Conservation (phyloP, 495 filamentous ascomycete species). For the Hypoxylon perforatum region DNA sequence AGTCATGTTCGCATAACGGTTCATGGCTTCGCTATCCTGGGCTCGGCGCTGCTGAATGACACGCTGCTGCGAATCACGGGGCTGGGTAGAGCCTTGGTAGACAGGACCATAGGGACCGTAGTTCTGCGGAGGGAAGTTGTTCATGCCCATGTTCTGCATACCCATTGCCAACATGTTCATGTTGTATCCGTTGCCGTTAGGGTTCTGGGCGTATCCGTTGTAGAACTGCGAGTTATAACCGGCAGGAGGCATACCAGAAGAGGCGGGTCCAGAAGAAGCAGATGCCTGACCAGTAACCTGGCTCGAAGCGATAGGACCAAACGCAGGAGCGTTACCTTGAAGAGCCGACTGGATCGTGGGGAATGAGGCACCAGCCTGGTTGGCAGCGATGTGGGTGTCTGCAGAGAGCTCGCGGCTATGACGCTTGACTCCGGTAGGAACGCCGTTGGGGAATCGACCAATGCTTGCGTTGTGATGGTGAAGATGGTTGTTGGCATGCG, state of each 20-base stretch:
- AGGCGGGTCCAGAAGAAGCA: slow-evolving; percentile 44
- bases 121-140: slow-evolving; percentile 61
- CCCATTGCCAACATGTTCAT: slow-evolving; percentile 68
- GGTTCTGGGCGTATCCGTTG: slow-evolving; percentile 45
- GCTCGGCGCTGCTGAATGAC: slow-evolving; percentile 75
- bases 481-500: slow-evolving; percentile 79
- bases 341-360: slow-evolving; percentile 74
- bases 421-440: slow-evolving; percentile 66
- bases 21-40: slow-evolving; percentile 72
- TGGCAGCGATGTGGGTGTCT: slow-evolving; percentile 52
- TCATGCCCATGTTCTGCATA: slow-evolving; percentile 69
- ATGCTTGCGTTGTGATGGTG: slow-evolving; percentile 86
- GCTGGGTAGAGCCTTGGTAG: slow-evolving; percentile 58
- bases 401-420: slow-evolving; percentile 73
- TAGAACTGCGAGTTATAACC: slow-evolving; percentile 58
- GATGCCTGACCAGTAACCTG: slow-evolving; percentile 46
- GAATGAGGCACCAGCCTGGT: slow-evolving; percentile 57
- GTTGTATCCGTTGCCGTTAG: slow-evolving; percentile 49
- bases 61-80: slow-evolving; percentile 74
- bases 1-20: slow-evolving; percentile 79
- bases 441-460: slow-evolving; percentile 72
- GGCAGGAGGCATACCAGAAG: slow-evolving; percentile 47
- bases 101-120: slow-evolving; percentile 57
- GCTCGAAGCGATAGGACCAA: slow-evolving; percentile 61
- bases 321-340: slow-evolving; percentile 80